Evolutionary conservation across 129 eudicot species (phyloP), one percentile per base, ranked within the genome.

Genomic region (Erigeron canadensis): DNA sequence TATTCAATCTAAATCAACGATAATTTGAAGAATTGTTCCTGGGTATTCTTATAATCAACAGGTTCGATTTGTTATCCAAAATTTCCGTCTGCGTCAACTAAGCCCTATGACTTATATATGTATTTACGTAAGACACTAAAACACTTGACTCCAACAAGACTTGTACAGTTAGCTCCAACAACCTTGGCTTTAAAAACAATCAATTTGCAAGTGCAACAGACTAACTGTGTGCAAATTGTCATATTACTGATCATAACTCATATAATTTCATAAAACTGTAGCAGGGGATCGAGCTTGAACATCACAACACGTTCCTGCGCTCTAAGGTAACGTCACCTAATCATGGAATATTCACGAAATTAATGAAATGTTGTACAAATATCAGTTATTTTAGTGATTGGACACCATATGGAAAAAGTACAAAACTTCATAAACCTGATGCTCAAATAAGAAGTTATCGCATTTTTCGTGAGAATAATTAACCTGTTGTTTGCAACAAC

Each of bases 281-380:
- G 67, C 71, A 88, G 95, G 88, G 80, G 58, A 19, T 76, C 47
- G 88, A 77, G 83, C 90, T 88, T 54, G 88, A 85, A 70, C 87
- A 85, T 39, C 80, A 82, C 73, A 88, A 88, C 64, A 77, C 82
- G 10, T 69, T 67, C 81, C 90, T 88, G 54, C 80, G 95, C 53
- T 82, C 82, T 1, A 82, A 83, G 87, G 95, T 87, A 87, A n/a
- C 8, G 39, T 13, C 34, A 34, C 3, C 11, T 62, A n/a, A 22
- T 73, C 50, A 8, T 53, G n/a, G 15, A 67, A 67, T 8, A 44
- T 10, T 28, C 5, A 59, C 46, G 12, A 13, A 5, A 12, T 11
- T 6, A 3, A 22, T 43, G 39, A 8, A n/a, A 41, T 53, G 12
- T 65, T 42, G 4, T 8, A 4, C 19, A 53, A 65, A 42, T 10